phyloP scores from a whole-genome alignment of 106 monocot species.

The Dendrobium nobile region DNA sequence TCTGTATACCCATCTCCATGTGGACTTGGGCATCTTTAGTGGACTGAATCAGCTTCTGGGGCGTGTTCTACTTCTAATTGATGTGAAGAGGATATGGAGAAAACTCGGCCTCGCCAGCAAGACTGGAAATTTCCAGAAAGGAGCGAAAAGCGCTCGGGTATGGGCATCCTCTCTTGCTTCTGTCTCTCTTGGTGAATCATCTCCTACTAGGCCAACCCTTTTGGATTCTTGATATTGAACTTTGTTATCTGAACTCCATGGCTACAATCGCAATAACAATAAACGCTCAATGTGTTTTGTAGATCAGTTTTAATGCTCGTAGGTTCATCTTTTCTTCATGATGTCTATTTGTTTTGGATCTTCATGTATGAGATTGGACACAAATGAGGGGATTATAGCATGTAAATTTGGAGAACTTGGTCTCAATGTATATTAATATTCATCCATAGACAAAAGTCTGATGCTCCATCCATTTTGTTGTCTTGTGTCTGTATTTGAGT shows the following conservation, averaged over 20 bases:
- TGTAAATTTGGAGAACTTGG: constrained; percentile 1
- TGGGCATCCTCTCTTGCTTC: constrained; percentile 90
- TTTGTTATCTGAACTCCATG: neutral
- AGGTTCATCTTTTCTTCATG: neutral
- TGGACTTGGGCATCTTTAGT: constrained; percentile 44
- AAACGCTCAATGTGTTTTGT: neutral
- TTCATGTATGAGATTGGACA: neutral
- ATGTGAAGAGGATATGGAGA: constrained; percentile 57
- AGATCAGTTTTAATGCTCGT: neutral
- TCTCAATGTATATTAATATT: neutral
- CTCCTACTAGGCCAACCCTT: constrained; percentile 22
- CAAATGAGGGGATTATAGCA: neutral
- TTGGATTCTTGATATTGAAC: constrained; percentile 6
- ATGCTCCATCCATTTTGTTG: neutral
- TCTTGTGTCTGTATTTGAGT: neutral
- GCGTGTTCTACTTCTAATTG: constrained; percentile 35
- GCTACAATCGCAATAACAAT: neutral
- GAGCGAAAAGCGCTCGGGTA: constrained; percentile 69
- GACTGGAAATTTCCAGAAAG: constrained; percentile 51
- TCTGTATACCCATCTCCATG: constrained; percentile 14
- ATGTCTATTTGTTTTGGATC: neutral
- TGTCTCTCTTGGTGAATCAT: constrained; percentile 70
- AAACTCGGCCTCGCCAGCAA: constrained; percentile 60
- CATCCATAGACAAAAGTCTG: neutral
- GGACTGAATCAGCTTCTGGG: constrained; percentile 50